A percentile compares a stretch with the other conserved stretches of the same genome.
These are phyloP conservation scores for Penicillium sp. DNA, from an alignment of 2,329 filamentous ascomycete species.

Conservation along the genomic window DNA sequence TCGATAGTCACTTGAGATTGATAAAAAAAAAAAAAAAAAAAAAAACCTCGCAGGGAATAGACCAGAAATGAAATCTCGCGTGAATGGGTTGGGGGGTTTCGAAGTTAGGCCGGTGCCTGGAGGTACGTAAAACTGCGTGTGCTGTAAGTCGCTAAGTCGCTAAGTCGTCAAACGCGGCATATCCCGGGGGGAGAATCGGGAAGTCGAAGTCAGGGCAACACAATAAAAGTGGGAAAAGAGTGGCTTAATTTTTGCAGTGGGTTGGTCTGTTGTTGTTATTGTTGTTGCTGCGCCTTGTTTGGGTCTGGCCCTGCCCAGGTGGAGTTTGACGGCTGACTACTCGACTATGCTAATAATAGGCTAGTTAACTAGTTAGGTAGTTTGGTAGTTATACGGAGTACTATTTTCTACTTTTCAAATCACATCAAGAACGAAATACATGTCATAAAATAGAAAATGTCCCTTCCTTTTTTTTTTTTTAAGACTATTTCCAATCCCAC, in stretches of 20 bases:
- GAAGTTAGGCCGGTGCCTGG: conserved; percentile 4
- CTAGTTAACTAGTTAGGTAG: no score
- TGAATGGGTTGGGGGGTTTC: not conserved
- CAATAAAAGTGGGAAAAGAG: conserved; percentile 7
- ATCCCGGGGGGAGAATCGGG: conserved; percentile 6
- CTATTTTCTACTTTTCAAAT: not conserved
- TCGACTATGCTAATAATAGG: conserved; percentile 10
- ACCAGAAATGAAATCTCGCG: not conserved
- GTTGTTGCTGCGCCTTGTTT: conserved; percentile 26
- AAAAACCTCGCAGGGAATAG: not conserved
- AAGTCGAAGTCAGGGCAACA: conserved; percentile 3
- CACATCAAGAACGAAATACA: not conserved
- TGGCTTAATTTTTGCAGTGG: conserved; percentile 2
- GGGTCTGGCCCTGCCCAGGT: conserved; percentile 17
- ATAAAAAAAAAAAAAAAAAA: not conserved
- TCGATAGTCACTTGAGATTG: not conserved
- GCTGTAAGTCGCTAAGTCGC: not conserved
- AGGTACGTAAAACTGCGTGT: not conserved
- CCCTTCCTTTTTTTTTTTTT: not conserved
- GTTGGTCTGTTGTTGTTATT: conserved; percentile 10
- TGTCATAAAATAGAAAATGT: not conserved
- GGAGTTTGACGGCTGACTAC: conserved; percentile 18
- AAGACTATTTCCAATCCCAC: not conserved
- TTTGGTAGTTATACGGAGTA: no score
- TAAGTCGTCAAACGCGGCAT: conserved; percentile 2